Conservation (phyloP, 2,329 filamentous ascomycete species). For the Trichoderma arundinaceum region DNA sequence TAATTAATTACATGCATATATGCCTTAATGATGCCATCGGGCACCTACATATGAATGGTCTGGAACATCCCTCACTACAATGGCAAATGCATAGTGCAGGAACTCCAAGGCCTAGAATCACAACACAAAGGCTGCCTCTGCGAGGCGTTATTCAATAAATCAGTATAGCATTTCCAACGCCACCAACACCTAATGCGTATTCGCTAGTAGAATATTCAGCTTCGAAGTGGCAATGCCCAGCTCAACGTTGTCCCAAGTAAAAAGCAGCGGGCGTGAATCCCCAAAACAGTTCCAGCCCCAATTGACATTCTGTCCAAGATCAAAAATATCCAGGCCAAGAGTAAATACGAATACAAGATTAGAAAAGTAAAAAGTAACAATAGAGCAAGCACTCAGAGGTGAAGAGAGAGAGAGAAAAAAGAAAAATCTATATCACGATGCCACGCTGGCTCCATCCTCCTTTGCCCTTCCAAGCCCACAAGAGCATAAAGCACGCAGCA, state of each 20-base stretch:
- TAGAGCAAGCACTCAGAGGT: neutral
- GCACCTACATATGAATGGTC: neutral
- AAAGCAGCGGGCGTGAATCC: conserved; percentile 7
- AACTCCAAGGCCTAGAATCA: neutral
- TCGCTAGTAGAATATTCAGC: neutral
- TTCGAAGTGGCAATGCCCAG: neutral
- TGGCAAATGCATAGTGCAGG: neutral
- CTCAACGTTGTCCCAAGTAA: neutral
- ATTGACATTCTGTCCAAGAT: neutral
- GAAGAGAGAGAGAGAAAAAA: neutral
- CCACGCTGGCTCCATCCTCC: conserved; percentile 78
- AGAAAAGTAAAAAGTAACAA: neutral
- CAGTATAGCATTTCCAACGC: conserved; percentile 5
- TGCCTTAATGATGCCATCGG: conserved; percentile 1
- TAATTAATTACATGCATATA: neutral
- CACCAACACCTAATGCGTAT: conserved; percentile 3
- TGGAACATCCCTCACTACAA: neutral
- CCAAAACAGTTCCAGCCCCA: no score
- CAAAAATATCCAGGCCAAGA: neutral
- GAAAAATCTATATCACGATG: conserved; percentile 62
- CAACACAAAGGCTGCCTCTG: neutral
- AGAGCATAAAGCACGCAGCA: conserved; percentile 73
- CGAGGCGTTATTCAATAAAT: neutral
- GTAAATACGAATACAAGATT: no score
- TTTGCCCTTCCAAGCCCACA: conserved; percentile 81